These are phyloP conservation scores for Penicillium ochrochloron DNA, from an alignment of 495 filamentous ascomycete species.

Conservation along the genomic window DNA sequence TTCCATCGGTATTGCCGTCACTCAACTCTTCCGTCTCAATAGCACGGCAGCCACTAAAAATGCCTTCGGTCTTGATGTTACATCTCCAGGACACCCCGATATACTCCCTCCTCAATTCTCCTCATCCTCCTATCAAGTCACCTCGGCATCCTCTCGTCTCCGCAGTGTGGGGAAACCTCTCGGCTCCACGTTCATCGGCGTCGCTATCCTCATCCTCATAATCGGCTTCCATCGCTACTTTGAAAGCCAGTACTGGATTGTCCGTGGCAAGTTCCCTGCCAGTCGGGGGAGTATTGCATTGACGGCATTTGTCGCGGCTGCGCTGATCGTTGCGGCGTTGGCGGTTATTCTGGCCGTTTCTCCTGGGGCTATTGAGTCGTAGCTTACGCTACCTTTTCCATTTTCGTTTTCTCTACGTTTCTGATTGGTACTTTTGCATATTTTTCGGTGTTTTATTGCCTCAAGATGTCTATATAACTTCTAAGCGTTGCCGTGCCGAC, in stretches of 20 bases:
- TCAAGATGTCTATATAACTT: not conserved
- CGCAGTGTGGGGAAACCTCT: conserved; percentile 88
- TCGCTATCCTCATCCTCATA: conserved; percentile 83
- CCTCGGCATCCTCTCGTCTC: conserved; percentile 48
- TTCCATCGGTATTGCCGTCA: conserved; percentile 93
- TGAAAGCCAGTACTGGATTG: conserved; percentile 79
- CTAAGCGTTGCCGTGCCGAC: not conserved
- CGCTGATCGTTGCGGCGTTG: conserved; percentile 72
- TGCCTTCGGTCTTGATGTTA: conserved; percentile 10
- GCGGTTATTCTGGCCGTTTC: conserved; percentile 72
- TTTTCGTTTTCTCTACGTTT: not conserved
- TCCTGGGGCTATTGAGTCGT: conserved; percentile 54
- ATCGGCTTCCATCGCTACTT: conserved; percentile 78
- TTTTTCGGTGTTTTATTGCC: conserved; percentile 3
- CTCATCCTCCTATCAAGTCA: conserved; percentile 16
- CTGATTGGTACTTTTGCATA: not conserved
- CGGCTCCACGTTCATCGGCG: conserved; percentile 87
- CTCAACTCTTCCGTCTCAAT: conserved; percentile 94
- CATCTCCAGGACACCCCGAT: conserved; percentile 19
- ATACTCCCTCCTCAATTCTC: conserved; percentile 28
- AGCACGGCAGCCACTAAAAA: conserved; percentile 45
- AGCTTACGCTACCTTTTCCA: not conserved
- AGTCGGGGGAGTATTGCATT: conserved; percentile 85
- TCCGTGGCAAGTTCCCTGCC: conserved; percentile 91
- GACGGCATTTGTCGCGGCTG: conserved; percentile 68